phyloP scores from a whole-genome alignment of 345 rosid genomes.

The Gynandropsis gynandra region DNA sequence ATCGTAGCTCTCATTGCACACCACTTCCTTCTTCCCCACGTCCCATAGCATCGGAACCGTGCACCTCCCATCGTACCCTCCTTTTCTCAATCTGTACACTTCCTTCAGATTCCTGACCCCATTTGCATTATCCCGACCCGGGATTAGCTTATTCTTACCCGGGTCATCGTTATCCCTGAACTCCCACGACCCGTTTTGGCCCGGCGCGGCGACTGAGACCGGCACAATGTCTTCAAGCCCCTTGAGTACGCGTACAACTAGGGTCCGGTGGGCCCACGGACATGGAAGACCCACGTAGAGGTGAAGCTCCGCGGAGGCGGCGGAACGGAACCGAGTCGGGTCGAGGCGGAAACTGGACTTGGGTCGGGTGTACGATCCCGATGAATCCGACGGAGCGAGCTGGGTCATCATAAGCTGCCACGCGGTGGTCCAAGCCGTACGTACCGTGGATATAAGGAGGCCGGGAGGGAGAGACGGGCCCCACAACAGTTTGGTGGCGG shows the following conservation, averaged over 20 bases:
- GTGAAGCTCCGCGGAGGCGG: constrained; percentile 42
- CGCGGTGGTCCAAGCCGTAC: constrained; percentile 61
- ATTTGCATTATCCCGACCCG: constrained; percentile 54
- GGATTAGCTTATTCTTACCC: constrained; percentile 31
- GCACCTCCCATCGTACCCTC: constrained; percentile 61
- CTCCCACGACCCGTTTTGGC: constrained; percentile 81
- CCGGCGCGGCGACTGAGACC: constrained; percentile 65
- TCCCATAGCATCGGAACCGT: constrained; percentile 90
- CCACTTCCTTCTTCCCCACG: constrained; percentile 48
- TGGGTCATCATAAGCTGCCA: constrained; percentile 94
- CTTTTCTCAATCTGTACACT: constrained; percentile 51
- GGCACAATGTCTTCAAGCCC: constrained; percentile 63
- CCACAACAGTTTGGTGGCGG: constrained; percentile 62
- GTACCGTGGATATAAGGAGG: constrained; percentile 66
- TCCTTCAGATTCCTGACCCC: constrained; percentile 58
- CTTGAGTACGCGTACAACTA: constrained; percentile 71
- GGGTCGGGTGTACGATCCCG: constrained; percentile 79
- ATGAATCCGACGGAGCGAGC: constrained; percentile 78
- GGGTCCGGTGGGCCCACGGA: constrained; percentile 92
- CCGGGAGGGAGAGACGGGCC: constrained; percentile 93
- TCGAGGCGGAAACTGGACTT: constrained; percentile 56
- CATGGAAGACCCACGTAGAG: constrained; percentile 91
- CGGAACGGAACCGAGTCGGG: constrained; percentile 28
- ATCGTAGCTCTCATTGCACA: constrained; percentile 78
- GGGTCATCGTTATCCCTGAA: constrained; percentile 28